phyloP scores from a whole-genome alignment of 176 grass and related monocot genomes.

The Aegilops longissima region DNA sequence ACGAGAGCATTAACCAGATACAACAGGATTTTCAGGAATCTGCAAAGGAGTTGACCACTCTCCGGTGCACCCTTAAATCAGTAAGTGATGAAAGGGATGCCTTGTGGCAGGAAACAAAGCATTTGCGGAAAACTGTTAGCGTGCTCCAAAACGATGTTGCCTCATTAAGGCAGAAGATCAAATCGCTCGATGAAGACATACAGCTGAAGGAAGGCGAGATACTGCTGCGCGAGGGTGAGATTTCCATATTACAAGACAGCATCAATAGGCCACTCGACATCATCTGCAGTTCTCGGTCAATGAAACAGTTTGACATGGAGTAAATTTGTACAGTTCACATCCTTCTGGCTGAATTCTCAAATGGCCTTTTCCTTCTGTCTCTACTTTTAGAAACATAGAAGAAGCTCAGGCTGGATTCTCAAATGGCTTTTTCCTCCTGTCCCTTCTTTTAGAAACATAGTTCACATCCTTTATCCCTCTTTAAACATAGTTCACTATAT shows the following conservation, averaged over 20 bases:
- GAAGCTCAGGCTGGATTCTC: neutral
- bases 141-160: constrained; percentile 47
- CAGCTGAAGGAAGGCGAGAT: constrained; percentile 62
- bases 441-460: neutral
- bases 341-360: neutral
- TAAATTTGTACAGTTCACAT: constrained; percentile 25
- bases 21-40: constrained; percentile 49
- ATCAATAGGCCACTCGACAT: constrained; percentile 43
- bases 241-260: constrained; percentile 59
- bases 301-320: constrained; percentile 43
- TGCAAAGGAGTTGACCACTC: constrained; percentile 45
- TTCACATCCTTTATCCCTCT: neutral
- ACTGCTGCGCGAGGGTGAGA: constrained; percentile 61
- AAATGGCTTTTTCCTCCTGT: neutral
- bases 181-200: constrained; percentile 55
- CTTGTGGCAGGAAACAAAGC: constrained; percentile 53
- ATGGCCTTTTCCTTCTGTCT: neutral
- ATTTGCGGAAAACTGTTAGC: constrained; percentile 34
- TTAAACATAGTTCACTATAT: neutral
- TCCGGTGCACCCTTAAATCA: constrained; percentile 53
- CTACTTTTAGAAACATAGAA: neutral
- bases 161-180: constrained; percentile 56
- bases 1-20: constrained; percentile 45
- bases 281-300: constrained; percentile 35
- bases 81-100: constrained; percentile 55